A percentile compares a stretch with the other conserved stretches of the same genome.
phyloP scores from a whole-genome alignment of 2,329 filamentous ascomycete species.

The Diaporthe eres region DNA sequence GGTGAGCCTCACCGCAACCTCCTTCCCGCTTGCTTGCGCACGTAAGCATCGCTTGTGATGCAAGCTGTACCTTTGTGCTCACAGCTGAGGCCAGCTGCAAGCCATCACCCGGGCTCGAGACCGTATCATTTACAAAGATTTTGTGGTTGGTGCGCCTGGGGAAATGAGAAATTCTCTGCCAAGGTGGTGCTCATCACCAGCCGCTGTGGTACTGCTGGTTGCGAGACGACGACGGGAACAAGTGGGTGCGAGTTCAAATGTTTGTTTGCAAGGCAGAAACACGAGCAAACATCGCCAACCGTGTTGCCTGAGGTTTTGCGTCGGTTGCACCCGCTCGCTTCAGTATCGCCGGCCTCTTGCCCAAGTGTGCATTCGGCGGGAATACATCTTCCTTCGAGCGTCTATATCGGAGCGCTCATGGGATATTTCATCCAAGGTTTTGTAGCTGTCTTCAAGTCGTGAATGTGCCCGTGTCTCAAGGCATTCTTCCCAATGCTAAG shows the following conservation, averaged over 20 bases:
- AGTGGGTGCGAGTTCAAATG: not conserved
- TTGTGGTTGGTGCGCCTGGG: not conserved
- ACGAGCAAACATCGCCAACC: not conserved
- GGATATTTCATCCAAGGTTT: not conserved
- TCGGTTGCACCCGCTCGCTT: not conserved
- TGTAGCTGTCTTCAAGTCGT: not conserved
- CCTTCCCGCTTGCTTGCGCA: slow-evolving; percentile 23
- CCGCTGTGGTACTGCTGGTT: not conserved
- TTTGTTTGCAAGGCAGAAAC: not conserved
- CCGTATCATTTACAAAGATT: not conserved
- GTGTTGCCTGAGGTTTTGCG: not conserved
- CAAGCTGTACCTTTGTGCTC: not conserved
- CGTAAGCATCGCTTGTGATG: slow-evolving; percentile 29
- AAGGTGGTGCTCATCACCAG: not conserved
- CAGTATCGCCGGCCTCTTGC: not conserved
- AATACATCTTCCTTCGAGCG: not conserved
- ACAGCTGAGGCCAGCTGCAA: slow-evolving; percentile 22
- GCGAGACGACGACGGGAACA: not conserved
- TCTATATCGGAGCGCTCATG: not conserved
- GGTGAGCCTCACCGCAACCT: slow-evolving; percentile 32
- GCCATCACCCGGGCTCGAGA: not conserved
- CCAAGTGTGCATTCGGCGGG: not conserved
- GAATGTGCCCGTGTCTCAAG: not conserved
- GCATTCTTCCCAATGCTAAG: not conserved
- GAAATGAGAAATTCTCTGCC: not conserved